A percentile compares a stretch with the other conserved stretches of the same genome.
Conservation (phyloP, 495 filamentous ascomycete species). For the Alectoria sarmentosa region DNA sequence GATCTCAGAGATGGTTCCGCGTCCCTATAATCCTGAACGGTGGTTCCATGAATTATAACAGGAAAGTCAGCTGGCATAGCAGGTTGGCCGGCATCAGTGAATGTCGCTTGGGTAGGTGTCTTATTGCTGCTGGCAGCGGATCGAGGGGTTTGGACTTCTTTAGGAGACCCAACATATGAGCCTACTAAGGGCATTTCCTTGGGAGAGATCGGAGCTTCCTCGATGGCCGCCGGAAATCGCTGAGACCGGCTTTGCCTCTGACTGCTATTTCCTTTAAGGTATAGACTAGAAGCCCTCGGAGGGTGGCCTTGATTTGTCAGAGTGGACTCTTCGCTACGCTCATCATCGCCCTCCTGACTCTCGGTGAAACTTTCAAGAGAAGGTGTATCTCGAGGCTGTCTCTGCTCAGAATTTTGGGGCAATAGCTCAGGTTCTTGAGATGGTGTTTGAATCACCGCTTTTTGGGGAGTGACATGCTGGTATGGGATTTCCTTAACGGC, state of each 20-base stretch:
- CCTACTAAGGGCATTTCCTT: conserved; percentile 3
- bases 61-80: conserved; percentile 3
- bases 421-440: neutral
- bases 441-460: neutral
- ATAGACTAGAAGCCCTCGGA: conserved; percentile 14
- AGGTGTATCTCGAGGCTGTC: conserved; percentile 9
- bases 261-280: conserved; percentile 1
- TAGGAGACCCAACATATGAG: conserved; percentile 15
- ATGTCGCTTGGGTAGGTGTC: conserved; percentile 24
- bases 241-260: conserved; percentile 9
- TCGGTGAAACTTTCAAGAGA: conserved; percentile 23
- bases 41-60: neutral
- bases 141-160: conserved; percentile 16
- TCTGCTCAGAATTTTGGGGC: neutral
- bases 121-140: conserved; percentile 21
- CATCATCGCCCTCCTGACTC: conserved; percentile 24
- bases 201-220: conserved; percentile 8
- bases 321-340: conserved; percentile 21
- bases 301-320: conserved; percentile 9
- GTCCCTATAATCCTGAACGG: neutral
- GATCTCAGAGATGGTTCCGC: conserved; percentile 1
- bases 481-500: neutral
- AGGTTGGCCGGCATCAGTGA: conserved; percentile 12
- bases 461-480: neutral
- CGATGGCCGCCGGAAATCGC: neutral